Evolutionary conservation across 2,329 filamentous ascomycete genomes (phyloP), one percentile per base, ranked within the genome.

Genomic region (Shiraia sp.): DNA sequence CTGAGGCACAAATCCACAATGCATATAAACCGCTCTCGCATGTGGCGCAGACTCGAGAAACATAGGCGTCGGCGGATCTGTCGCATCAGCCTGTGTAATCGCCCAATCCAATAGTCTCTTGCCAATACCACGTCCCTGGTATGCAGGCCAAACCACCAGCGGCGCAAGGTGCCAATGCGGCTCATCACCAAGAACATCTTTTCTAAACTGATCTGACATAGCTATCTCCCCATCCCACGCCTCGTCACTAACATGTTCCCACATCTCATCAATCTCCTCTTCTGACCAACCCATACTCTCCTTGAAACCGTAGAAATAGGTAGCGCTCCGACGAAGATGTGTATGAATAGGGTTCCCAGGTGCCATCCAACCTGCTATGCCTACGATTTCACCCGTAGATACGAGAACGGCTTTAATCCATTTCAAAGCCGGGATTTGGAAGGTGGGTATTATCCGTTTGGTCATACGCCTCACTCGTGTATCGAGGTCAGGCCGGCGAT

Each of bases 111-210:
- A 22, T 44, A 68, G 34, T 29, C 39, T 51, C 28, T 42, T 63
- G 19, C 51, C 65, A 0, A 66, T 55, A 0, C 65, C 65, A 10
- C 46, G 47, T 0, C 63, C 61, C 42, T 65, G 65, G 24, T 34
- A 66, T 33, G 61, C 54, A 0, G 63, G 63, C 49, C 45, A 66
- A 5, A 51, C 59, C 4, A 61, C 29, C n/a, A 68, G 25, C 16
- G 57, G 49, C 32, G 53, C 56, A 8, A 68, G 53, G 53, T 55
- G 65, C 65, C 65, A 68, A 43, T 68, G 64, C 43, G 31, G 27
- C 14, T 66, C 49, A 0, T 49, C 56, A 0, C 43, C 45, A 17
- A 64, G 8, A 2, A 59, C 15, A 5, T 51, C 42, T 9, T 17
- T 32, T 23, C 64, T 41, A 2, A 42, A 17, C 2, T 38, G 43